Base-by-base conservation (phyloP, 75 land plant genomes). In the Pseudotsuga menziesii region DNA sequence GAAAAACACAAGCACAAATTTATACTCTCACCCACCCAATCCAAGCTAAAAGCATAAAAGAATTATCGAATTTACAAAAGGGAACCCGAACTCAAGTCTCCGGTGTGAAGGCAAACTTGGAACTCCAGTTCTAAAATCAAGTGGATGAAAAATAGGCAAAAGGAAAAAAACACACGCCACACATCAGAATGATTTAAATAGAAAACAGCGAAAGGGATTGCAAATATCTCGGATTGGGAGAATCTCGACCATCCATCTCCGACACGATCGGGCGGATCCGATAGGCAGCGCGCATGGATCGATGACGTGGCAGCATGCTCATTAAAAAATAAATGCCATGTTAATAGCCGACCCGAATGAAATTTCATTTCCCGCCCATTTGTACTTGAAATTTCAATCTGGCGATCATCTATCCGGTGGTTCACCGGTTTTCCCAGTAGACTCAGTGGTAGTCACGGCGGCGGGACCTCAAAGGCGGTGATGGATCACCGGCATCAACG, bases 361-460 rank as follows among this genome's bases (percentile, higher is more conserved):
- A 64, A 64, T 32, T 64, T 64, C 41, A 16, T 32, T 64, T 64
- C 69, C 69, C 69, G 69, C 69, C 69, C 20, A 64, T 64, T 64
- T 36, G 69, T 64, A 64, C 69, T 64, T 64, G 69, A 64, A 64
- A 64, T 64, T 64, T 64, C 69, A 64, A 64, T 64, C 20, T 32
- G 36, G 29, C 29, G 12, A 2, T 64, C 16, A 14, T 32, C 39
- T 32, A 41, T 17, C 35, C 69, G 69, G 69, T 64, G 29, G 17
- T 23, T 32, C 39, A 64, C 69, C 20, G 69, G 69, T 0, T 32
- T 7, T 64, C 39, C 69, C 69, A 41, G 69, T 35, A 32, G 69
- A 13, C 16, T 36, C 16, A 32, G 67, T 63, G 67, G 69, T 36
- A 64, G 41, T 20, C 0, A 4, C 4, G 54, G 67, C 1, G 15